A percentile compares a stretch with the other conserved stretches of the same genome.
Evolutionary conservation across 2,329 filamentous ascomycete species (phyloP).

Genomic region (Sclerotinia trifoliorum): DNA sequence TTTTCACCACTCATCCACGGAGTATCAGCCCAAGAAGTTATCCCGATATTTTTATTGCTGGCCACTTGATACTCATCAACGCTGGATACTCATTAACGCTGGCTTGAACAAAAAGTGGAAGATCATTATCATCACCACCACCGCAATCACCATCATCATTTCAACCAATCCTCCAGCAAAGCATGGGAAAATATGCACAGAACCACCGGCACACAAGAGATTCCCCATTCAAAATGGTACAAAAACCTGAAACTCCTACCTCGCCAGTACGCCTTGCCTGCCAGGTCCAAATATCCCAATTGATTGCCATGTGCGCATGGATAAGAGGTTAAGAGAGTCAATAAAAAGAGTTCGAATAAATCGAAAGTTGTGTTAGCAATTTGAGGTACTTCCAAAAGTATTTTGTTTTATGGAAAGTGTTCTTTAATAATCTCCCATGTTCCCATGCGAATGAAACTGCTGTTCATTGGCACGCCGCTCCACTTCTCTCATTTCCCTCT

Average conservation of each 20-base stretch:
- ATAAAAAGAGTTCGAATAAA: conserved; percentile 3
- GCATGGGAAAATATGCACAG: background rate
- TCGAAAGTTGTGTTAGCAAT: background rate
- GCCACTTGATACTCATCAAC: background rate
- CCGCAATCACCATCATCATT: background rate
- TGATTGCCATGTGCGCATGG: background rate
- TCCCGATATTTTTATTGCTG: background rate
- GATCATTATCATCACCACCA: background rate
- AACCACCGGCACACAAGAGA: background rate
- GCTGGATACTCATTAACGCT: conserved; percentile 1
- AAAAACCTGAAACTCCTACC: background rate
- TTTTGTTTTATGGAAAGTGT: background rate
- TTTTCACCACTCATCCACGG: background rate
- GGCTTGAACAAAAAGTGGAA: background rate
- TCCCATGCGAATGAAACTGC: background rate
- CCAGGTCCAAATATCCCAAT: conserved; percentile 10
- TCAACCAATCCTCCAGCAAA: background rate
- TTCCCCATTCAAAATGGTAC: conserved; percentile 9
- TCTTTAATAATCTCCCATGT: background rate
- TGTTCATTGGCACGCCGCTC: background rate
- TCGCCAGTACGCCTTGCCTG: conserved; percentile 15
- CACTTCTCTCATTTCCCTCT: background rate
- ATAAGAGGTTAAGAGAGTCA: conserved; percentile 1
- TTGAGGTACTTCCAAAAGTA: background rate
- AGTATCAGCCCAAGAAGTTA: background rate